These are phyloP conservation scores for Juglanconis juglandina DNA, from an alignment of 2,329 filamentous ascomycete genomes.

Conservation along the genomic window DNA sequence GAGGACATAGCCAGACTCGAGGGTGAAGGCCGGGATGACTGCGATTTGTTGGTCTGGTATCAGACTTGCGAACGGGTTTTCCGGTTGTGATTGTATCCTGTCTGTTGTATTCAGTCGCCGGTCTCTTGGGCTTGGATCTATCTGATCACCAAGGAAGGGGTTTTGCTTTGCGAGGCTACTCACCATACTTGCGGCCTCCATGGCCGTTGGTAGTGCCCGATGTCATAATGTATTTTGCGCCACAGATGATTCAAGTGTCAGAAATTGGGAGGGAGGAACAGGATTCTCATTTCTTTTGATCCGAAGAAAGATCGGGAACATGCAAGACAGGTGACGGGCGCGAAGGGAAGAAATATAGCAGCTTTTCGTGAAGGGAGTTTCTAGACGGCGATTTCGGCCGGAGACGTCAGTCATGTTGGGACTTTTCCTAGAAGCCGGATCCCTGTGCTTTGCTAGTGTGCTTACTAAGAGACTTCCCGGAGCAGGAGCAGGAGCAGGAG, in stretches of 20 bases:
- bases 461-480: too few species aligned
- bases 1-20: constrained; percentile 86
- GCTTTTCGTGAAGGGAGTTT: too few species aligned
- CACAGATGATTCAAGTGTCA: neutral
- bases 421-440: too few species aligned
- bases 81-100: constrained; percentile 68
- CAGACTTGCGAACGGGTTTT: constrained; percentile 84
- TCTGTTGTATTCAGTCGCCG: constrained; percentile 63
- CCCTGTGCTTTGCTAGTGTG: too few species aligned
- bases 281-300: neutral
- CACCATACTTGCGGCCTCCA: constrained; percentile 15
- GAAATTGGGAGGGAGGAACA: too few species aligned
- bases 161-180: neutral
- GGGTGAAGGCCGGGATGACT: constrained; percentile 81
- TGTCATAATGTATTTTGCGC: neutral
- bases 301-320: neutral
- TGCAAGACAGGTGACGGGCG: too few species aligned
- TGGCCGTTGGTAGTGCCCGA: constrained; percentile 7
- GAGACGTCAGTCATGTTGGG: too few species aligned
- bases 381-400: too few species aligned
- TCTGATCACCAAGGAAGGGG: neutral
- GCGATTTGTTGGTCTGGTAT: constrained; percentile 87
- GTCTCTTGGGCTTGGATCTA: constrained; percentile 30
- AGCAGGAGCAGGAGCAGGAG: neutral
- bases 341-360: too few species aligned